Evolutionary conservation across 805 yeast genomes (phyloP).

Genomic region (Myxozyma neglecta): DNA sequence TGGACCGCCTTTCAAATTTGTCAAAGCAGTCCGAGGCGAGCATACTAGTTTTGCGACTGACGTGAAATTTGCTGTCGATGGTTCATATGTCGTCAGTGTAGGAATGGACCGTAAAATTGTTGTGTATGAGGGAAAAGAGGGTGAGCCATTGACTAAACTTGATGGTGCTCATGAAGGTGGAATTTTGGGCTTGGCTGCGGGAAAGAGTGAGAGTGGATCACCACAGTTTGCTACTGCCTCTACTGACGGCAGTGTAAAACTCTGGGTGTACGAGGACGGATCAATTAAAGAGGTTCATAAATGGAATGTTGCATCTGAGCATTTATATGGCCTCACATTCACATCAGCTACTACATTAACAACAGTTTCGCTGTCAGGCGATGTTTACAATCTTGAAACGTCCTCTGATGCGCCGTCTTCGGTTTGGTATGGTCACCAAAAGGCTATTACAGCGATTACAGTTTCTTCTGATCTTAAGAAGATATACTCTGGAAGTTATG

Average conservation of each 20-base stretch:
- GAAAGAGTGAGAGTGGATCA: slow-evolving; percentile 54
- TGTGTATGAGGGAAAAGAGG: slow-evolving; percentile 83
- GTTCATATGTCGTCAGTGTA: slow-evolving; percentile 69
- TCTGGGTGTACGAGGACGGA: slow-evolving; percentile 56
- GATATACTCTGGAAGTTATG: slow-evolving; percentile 69
- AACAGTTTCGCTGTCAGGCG: slow-evolving; percentile 71
- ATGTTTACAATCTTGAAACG: slow-evolving; percentile 52
- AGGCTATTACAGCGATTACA: slow-evolving; percentile 64
- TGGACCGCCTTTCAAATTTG: slow-evolving; percentile 94
- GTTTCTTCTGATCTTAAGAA: slow-evolving; percentile 20
- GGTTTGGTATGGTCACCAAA: slow-evolving; percentile 75
- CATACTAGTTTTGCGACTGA: slow-evolving; percentile 80
- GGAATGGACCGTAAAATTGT: slow-evolving; percentile 81
- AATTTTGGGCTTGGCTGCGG: slow-evolving; percentile 65
- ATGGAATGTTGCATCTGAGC: slow-evolving; percentile 56
- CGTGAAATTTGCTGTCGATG: slow-evolving; percentile 80
- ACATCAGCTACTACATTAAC: slow-evolving; percentile 53
- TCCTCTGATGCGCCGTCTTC: slow-evolving; percentile 40
- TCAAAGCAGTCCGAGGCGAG: slow-evolving; percentile 64
- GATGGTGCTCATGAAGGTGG: slow-evolving; percentile 66
- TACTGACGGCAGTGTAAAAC: slow-evolving; percentile 74
- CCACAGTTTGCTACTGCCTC: slow-evolving; percentile 70
- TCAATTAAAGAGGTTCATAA: slow-evolving; percentile 43
- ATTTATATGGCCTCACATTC: slow-evolving; percentile 76
- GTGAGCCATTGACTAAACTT: slow-evolving; percentile 60